phyloP scores from a whole-genome alignment of 2,329 filamentous ascomycete species.

The Colletotrichum godetiae region DNA sequence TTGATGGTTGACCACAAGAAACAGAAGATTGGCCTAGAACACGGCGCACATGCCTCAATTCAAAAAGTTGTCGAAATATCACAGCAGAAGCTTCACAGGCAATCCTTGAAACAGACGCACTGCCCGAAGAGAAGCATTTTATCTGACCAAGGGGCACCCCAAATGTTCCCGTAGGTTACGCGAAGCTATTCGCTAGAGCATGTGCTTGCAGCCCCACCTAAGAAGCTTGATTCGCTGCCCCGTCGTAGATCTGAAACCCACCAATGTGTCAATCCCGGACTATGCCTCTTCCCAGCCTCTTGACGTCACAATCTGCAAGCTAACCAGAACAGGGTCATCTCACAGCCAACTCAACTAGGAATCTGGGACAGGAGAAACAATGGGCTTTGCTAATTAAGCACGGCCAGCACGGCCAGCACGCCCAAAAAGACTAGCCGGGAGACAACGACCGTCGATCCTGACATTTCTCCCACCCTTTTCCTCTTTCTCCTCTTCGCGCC shows the following conservation, averaged over 20 bases:
- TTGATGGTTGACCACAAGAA: background rate
- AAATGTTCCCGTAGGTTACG: background rate
- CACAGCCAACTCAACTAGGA: constrained; percentile 6
- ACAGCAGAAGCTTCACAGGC: background rate
- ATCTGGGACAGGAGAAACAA: background rate
- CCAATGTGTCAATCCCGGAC: constrained; percentile 16
- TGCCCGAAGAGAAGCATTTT: background rate
- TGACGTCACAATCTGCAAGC: constrained; percentile 24
- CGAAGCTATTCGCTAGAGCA: background rate
- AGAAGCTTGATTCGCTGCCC: constrained; percentile 31
- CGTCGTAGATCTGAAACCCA: constrained; percentile 28
- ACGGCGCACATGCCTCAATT: constrained; percentile 2
- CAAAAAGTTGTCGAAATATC: background rate
- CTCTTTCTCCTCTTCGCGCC: background rate
- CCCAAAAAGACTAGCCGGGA: background rate
- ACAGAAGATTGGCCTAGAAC: constrained; percentile 11
- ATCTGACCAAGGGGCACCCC: constrained; percentile 6
- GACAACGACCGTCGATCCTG: background rate
- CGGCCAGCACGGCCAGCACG: constrained; percentile 12
- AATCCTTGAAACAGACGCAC: constrained; percentile 20
- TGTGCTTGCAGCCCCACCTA: background rate
- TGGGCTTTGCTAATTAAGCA: background rate
- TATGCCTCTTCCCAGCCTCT: constrained; percentile 13
- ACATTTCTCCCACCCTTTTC: background rate
- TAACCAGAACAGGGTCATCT: constrained; percentile 19